These are phyloP conservation scores for Ziziphus jujuba DNA, from an alignment of 306 rosid species.

Conservation along the genomic window DNA sequence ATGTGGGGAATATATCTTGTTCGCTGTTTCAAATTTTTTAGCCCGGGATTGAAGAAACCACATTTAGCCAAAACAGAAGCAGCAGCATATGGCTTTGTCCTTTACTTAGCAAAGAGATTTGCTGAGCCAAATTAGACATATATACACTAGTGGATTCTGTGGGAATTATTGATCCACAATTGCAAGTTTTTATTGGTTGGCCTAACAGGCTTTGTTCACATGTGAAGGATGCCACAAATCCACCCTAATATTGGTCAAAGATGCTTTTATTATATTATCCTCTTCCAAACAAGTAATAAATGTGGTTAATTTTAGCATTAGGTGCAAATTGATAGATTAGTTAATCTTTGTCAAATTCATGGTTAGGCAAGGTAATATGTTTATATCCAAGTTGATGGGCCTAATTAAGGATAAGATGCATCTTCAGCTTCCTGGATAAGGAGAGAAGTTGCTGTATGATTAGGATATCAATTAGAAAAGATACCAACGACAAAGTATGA, in stretches of 20 bases:
- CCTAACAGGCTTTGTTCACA: too few species aligned
- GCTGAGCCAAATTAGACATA: background rate
- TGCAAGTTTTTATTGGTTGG: too few species aligned
- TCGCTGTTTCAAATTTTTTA: too few species aligned
- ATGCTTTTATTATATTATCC: background rate
- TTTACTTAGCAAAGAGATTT: background rate
- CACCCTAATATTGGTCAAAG: background rate
- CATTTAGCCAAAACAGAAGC: background rate
- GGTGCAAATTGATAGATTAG: too few species aligned
- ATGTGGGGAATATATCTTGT: too few species aligned
- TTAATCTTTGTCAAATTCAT: too few species aligned
- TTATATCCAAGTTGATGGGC: background rate
- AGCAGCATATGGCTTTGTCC: background rate
- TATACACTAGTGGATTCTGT: background rate
- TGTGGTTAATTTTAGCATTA: too few species aligned
- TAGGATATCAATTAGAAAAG: conserved; percentile 28
- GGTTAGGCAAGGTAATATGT: too few species aligned
- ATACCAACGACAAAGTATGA: conserved; percentile 4
- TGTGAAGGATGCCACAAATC: too few species aligned
- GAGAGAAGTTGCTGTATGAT: conserved; percentile 29
- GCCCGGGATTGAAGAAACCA: too few species aligned
- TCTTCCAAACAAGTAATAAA: too few species aligned
- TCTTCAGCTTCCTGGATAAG: background rate
- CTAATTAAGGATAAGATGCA: background rate
- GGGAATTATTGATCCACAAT: too few species aligned